phyloP scores from a whole-genome alignment of 2,329 filamentous ascomycete genomes.

The Fusarium udum region DNA sequence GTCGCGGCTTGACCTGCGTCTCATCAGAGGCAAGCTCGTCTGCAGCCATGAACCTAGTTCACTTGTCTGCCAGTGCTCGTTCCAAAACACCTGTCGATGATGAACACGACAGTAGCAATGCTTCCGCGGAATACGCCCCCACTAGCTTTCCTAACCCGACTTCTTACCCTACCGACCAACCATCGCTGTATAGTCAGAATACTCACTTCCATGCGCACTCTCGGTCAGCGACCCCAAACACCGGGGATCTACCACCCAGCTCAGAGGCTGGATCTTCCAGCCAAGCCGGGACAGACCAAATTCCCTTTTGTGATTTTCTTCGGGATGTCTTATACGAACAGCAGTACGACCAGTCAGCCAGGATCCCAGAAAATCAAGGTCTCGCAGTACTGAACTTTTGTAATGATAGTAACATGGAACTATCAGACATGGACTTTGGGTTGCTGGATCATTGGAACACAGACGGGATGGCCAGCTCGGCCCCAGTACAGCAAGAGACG shows the following conservation, averaged over 20 bases:
- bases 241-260: constrained; percentile 28
- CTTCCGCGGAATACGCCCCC: constrained; percentile 19
- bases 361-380: constrained; percentile 52
- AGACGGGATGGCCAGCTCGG: constrained; percentile 46
- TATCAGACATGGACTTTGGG: constrained; percentile 63
- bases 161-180: constrained; percentile 18
- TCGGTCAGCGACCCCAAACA: constrained; percentile 36
- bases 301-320: constrained; percentile 61
- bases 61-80: constrained; percentile 53
- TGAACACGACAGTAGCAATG: constrained; percentile 26
- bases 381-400: constrained; percentile 61
- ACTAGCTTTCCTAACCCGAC: constrained; percentile 4
- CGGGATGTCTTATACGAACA: constrained; percentile 62
- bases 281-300: constrained; percentile 46
- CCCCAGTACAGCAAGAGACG: constrained; percentile 36
- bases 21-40: constrained; percentile 51
- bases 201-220: constrained; percentile 22
- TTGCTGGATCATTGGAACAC: constrained; percentile 61
- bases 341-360: constrained; percentile 47
- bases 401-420: constrained; percentile 58
- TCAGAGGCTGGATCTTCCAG: constrained; percentile 24
- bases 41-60: constrained; percentile 55
- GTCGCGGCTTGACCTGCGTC: constrained; percentile 57
- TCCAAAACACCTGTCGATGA: constrained; percentile 38
- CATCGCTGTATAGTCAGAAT: constrained; percentile 28